Percentiles rank a stretch among this genome's conserved stretches.
These are phyloP conservation scores for Penicillium dipodomyicola DNA, from an alignment of 495 filamentous ascomycete species.

Conservation along the genomic window DNA sequence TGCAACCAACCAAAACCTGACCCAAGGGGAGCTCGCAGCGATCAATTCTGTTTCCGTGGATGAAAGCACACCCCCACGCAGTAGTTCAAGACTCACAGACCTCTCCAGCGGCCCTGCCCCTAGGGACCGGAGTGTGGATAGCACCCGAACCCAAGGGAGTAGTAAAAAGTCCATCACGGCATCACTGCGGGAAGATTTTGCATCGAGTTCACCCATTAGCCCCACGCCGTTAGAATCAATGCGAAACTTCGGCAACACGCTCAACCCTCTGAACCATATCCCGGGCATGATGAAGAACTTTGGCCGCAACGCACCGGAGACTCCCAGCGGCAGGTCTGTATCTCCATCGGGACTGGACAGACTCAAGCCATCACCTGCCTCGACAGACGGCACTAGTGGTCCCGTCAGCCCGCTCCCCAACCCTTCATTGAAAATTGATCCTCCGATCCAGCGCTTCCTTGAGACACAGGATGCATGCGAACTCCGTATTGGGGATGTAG, in stretches of 20 bases:
- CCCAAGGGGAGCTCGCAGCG: conserved; percentile 45
- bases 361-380: conserved; percentile 28
- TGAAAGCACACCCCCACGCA: conserved; percentile 32
- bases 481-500: conserved; percentile 75
- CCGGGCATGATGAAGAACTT: conserved; percentile 73
- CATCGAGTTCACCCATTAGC: conserved; percentile 25
- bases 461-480: conserved; percentile 75
- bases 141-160: conserved; percentile 56
- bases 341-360: conserved; percentile 34
- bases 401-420: conserved; percentile 20
- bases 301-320: conserved; percentile 55
- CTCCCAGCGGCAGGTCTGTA: conserved; percentile 22
- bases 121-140: conserved; percentile 77
- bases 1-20: conserved; percentile 51
- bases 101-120: conserved; percentile 59
- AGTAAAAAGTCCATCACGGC: conserved; percentile 29
- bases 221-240: conserved; percentile 71
- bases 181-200: conserved; percentile 28
- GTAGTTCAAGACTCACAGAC: conserved; percentile 43
- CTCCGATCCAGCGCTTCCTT: conserved; percentile 78
- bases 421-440: conserved; percentile 51
- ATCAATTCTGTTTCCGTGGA: conserved; percentile 43
- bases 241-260: conserved; percentile 74
- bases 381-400: conserved; percentile 21
- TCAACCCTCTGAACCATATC: conserved; percentile 83